Conservation (phyloP, 1,139 yeast genomes). For the Yamadazyma epiphylla region DNA sequence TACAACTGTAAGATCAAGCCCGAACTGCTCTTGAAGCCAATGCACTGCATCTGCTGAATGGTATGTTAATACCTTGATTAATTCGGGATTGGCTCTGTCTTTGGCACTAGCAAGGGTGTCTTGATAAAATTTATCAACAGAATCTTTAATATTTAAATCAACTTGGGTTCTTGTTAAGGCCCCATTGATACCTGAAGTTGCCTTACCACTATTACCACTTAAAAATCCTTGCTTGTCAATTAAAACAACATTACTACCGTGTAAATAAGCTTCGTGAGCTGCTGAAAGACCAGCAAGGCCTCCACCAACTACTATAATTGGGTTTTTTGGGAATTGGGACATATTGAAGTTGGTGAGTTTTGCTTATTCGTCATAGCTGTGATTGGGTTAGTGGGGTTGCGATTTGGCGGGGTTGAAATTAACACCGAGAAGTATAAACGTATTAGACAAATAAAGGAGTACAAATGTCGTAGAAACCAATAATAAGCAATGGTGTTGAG, state of each 20-base stretch:
- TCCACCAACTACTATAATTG: constrained; percentile 69
- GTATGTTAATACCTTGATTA: constrained; percentile 49
- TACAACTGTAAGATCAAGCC: constrained; percentile 59
- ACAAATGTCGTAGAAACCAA: no score
- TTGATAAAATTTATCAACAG: constrained; percentile 55
- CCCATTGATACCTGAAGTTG: constrained; percentile 82
- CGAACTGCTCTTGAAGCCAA: constrained; percentile 67
- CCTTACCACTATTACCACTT: constrained; percentile 79
- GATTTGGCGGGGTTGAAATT: no score
- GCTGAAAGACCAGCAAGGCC: constrained; percentile 82
- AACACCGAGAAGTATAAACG: no score
- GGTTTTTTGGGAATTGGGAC: constrained; percentile 23
- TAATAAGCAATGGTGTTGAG: no score
- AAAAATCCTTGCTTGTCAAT: constrained; percentile 62
- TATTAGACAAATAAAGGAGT: no score
- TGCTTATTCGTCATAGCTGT: no score
- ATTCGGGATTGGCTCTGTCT: constrained; percentile 52
- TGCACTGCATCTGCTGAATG: constrained; percentile 59
- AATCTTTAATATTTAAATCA: constrained; percentile 46
- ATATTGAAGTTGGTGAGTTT: background rate
- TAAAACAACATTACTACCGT: constrained; percentile 54
- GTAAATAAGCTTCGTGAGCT: constrained; percentile 59
- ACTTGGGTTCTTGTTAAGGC: constrained; percentile 63
- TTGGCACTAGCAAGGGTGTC: constrained; percentile 68
- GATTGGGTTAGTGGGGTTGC: no score